Conservation (phyloP, 441 rosid species). For the Croton setiger region DNA sequence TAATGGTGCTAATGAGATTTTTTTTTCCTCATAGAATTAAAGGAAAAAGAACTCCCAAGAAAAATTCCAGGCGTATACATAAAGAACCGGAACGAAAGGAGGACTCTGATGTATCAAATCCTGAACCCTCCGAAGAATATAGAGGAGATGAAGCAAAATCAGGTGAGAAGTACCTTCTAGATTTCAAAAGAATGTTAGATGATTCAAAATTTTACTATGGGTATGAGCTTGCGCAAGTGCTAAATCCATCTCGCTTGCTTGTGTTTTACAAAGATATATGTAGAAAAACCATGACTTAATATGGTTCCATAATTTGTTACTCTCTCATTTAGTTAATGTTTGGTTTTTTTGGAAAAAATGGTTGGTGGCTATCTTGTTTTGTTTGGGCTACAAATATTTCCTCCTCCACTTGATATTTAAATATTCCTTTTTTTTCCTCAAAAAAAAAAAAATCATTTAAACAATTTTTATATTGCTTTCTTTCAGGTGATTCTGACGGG, state of each 20-base stretch:
- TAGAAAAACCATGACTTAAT: not conserved
- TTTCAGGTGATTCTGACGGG: slow-evolving; percentile 41
- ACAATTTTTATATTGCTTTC: slow-evolving; percentile 4
- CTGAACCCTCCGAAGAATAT: slow-evolving; percentile 27
- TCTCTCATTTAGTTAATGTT: not conserved
- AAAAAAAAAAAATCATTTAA: too few relatives aligned
- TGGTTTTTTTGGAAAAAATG: not conserved
- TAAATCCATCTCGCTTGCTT: not conserved
- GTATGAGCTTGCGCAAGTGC: not conserved
- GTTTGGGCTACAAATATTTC: not conserved
- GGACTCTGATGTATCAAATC: slow-evolving; percentile 42
- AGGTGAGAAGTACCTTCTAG: slow-evolving; percentile 29
- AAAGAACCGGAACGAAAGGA: slow-evolving; percentile 41
- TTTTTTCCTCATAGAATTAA: slow-evolving; percentile 45
- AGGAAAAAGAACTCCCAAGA: slow-evolving; percentile 90
- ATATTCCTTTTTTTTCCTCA: too few relatives aligned
- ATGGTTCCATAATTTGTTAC: not conserved
- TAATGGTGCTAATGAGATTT: not conserved
- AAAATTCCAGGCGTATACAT: slow-evolving; percentile 35
- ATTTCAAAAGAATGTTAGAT: not conserved
- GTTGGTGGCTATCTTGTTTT: not conserved
- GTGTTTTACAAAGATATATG: not conserved
- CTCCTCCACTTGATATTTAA: not conserved
- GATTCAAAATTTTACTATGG: not conserved
- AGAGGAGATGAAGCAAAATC: slow-evolving; percentile 27